phyloP scores from a whole-genome alignment of 2,329 filamentous ascomycete species.

The Scedosporium minutisporum region DNA sequence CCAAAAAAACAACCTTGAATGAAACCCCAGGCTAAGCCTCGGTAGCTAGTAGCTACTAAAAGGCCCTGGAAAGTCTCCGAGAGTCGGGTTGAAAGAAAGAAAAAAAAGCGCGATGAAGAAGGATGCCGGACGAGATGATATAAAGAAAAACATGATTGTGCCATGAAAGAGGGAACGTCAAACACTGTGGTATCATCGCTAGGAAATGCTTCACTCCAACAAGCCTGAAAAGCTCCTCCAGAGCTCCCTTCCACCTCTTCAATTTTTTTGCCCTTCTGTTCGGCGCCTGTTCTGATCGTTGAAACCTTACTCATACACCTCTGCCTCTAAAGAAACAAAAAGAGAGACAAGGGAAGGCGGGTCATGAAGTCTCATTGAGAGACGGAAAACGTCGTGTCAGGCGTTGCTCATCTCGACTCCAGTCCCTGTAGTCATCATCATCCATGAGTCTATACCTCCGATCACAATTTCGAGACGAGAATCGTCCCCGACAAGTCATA shows the following conservation, averaged over 20 bases:
- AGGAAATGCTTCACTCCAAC: constrained; percentile 1
- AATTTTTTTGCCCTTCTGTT: not conserved
- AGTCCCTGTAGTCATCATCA: not conserved
- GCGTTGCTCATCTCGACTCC: not conserved
- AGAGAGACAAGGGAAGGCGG: not conserved
- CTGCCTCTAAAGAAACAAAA: not conserved
- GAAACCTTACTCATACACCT: not conserved
- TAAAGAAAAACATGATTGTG: not conserved
- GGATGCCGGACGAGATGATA: not conserved
- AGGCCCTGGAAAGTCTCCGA: not conserved
- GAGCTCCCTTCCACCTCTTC: not conserved
- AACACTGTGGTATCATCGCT: constrained; percentile 3
- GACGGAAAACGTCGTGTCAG: not conserved
- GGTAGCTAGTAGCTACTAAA: not conserved
- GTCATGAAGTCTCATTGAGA: not conserved
- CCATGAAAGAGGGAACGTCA: not conserved
- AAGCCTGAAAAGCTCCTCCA: not conserved
- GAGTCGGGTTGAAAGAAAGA: not conserved
- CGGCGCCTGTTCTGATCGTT: not conserved
- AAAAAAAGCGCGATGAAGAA: not conserved
- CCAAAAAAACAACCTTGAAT: not conserved
- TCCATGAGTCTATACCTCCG: not conserved
- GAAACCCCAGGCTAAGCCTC: not conserved
- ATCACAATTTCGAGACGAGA: not conserved
- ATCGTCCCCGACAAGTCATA: not conserved